Percentiles rank a stretch among this genome's conserved stretches.
These are phyloP conservation scores for Magnusiomyces starmeri DNA, from an alignment of 1,139 yeast genomes.

Conservation along the genomic window DNA sequence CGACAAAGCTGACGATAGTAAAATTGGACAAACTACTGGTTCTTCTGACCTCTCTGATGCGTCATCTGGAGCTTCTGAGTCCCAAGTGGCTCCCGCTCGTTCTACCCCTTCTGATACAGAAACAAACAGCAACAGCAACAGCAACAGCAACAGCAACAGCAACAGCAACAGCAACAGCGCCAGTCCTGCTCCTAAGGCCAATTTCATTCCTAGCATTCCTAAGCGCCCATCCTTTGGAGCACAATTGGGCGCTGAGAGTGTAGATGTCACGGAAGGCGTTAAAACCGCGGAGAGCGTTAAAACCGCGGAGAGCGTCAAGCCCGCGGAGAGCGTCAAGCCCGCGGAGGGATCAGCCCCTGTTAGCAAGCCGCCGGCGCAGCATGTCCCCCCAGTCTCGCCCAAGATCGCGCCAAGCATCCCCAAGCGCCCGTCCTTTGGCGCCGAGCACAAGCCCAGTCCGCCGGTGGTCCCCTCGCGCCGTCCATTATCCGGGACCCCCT, in stretches of 20 bases:
- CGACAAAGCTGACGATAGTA: background rate
- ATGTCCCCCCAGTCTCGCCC: background rate
- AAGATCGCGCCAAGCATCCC: background rate
- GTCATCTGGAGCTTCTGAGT: no score
- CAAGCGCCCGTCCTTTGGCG: constrained; percentile 1
- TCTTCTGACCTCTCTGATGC: no score
- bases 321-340: no score
- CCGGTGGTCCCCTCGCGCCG: background rate
- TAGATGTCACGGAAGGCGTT: background rate
- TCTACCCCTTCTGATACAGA: background rate
- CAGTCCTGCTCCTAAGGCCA: background rate
- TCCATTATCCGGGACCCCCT: background rate
- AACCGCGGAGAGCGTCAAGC: background rate
- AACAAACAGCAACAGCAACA: background rate
- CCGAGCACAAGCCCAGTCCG: background rate
- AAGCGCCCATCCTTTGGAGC: constrained; percentile 1
- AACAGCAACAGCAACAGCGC: background rate
- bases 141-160: background rate
- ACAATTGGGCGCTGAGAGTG: no score
- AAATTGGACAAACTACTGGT: no score
- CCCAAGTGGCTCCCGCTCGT: no score
- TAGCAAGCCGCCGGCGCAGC: background rate
- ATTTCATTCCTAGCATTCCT: background rate
- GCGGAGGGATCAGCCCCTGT: background rate
- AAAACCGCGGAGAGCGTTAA: background rate